These are phyloP conservation scores for Phytophthora parvispora DNA, from an alignment of 352 stramenopile genomes.

Conservation along the genomic window DNA sequence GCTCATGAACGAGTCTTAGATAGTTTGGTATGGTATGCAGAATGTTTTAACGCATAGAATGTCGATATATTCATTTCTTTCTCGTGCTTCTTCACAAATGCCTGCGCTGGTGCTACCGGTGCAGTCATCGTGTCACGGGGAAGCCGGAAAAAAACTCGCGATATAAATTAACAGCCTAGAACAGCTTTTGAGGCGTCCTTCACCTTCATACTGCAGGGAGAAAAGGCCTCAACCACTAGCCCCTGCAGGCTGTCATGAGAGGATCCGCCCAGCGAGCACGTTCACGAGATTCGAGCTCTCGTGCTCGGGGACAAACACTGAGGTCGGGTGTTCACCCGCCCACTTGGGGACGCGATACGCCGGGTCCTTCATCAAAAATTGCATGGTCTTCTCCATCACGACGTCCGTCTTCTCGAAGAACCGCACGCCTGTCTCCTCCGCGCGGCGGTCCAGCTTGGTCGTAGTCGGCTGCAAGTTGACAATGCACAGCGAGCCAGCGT, in stretches of 20 bases:
- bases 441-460: conserved; percentile 74
- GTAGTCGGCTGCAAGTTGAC: conserved; percentile 83
- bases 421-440: conserved; percentile 72
- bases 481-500: conserved; percentile 75
- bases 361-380: conserved; percentile 62
- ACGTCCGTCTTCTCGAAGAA: conserved; percentile 81
- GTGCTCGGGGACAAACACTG: conserved; percentile 77
- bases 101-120: not conserved
- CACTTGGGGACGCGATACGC: conserved; percentile 71
- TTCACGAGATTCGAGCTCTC: conserved; percentile 84
- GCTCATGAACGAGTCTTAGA: conserved; percentile 65
- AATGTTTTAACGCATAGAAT: conserved; percentile 39
- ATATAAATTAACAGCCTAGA: conserved; percentile 30
- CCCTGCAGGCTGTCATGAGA: conserved; percentile 40
- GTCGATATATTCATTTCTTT: conserved; percentile 34
- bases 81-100: conserved; percentile 2
- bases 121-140: not conserved
- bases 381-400: conserved; percentile 83
- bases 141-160: conserved; percentile 1
- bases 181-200: not conserved
- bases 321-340: conserved; percentile 63
- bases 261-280: conserved; percentile 69
- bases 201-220: not conserved
- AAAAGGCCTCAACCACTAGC: not conserved
- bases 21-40: conserved; percentile 5